Base-by-base conservation (phyloP, 805 yeast species). In the Candida rishiriensis region DNA sequence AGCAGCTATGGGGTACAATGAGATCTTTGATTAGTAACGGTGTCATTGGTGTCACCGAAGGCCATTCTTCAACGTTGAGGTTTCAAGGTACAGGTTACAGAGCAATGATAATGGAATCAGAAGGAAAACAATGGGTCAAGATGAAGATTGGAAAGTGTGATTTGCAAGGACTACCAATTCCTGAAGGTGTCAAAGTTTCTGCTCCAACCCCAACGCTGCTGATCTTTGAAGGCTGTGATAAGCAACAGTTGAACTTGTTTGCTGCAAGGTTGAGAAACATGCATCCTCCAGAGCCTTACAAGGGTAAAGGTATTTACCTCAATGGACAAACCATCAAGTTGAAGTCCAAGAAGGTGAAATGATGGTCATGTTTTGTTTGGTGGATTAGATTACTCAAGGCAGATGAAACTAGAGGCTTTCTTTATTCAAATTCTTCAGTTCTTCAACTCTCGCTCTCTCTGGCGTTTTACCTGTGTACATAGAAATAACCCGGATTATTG, bases 21-120 rank as follows among this genome's bases (percentile, higher is more conserved):
- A 78, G 99, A 61, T 75, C 95, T 0, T 71, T 83, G 46, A 63
- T 93, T 39, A 79, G 81, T 56, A 91, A 91, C 67, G 78, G 85
- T 53, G 74, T 91, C 28, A 71, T 78, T 32, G 99, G 99, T 41
- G 95, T 89, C 34, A 81, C 88, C 34, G 98, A 90, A 56, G 98
- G 98, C 12, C 98, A 93, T 63, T 66, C 88, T 49, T 80, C 93
- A 21, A 85, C 90, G 44, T 73, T 93, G 51, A 86, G 81, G 66
- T 83, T 93, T 53, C 95, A 88, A 14, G 99, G 99, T 52, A 91
- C 98, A 11, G 99, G 99, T 63, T 93, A 86, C 76, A 82, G 98
- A 67, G 96, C 95, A 2, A 73, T 78, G 48, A 61, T 91, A 15
- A 95, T 87, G 54, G 76, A 76, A 38, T 68, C 71, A 26, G 66